Conservation (phyloP, 2,329 filamentous ascomycete genomes). For the Penicillium sp. region DNA sequence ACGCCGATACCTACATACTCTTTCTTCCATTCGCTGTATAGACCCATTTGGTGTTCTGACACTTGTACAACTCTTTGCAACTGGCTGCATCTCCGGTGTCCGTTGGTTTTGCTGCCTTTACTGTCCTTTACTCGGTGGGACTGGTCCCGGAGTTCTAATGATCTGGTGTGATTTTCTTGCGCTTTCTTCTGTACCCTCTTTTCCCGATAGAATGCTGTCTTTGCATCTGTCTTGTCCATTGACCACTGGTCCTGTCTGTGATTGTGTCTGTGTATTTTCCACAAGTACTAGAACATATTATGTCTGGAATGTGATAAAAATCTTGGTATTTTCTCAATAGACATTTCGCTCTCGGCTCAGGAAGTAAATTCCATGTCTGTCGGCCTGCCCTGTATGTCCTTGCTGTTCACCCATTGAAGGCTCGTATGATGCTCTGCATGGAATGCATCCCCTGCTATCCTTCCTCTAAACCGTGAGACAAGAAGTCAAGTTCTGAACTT, state of each 20-base stretch:
- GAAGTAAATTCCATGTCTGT: too few relatives aligned
- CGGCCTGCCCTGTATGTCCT: too few relatives aligned
- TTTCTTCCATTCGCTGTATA: slow-evolving; percentile 30
- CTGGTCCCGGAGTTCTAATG: slow-evolving; percentile 21
- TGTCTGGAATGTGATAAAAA: slow-evolving; percentile 3
- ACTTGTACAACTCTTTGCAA: slow-evolving; percentile 22
- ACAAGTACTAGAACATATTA: slow-evolving; percentile 9
- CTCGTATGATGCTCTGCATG: too few relatives aligned
- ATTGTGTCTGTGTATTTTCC: background rate
- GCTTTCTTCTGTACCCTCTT: slow-evolving; percentile 13
- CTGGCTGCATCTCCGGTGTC: slow-evolving; percentile 25
- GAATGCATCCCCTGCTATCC: too few relatives aligned
- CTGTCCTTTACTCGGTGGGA: slow-evolving; percentile 14
- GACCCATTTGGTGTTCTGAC: slow-evolving; percentile 25
- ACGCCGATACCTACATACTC: background rate
- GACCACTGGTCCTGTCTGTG: background rate
- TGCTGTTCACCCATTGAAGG: too few relatives aligned
- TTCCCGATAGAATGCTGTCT: slow-evolving; percentile 6
- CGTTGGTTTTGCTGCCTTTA: slow-evolving; percentile 16
- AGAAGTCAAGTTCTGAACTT: too few relatives aligned
- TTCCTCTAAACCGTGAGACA: too few relatives aligned
- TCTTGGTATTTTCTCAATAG: background rate
- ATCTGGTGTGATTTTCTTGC: slow-evolving; percentile 25
- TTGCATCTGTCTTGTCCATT: slow-evolving; percentile 9
- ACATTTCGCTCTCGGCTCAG: too few relatives aligned